Base-by-base conservation (phyloP, 164 flowering plant genomes). In the Cinnamomum micranthum region DNA sequence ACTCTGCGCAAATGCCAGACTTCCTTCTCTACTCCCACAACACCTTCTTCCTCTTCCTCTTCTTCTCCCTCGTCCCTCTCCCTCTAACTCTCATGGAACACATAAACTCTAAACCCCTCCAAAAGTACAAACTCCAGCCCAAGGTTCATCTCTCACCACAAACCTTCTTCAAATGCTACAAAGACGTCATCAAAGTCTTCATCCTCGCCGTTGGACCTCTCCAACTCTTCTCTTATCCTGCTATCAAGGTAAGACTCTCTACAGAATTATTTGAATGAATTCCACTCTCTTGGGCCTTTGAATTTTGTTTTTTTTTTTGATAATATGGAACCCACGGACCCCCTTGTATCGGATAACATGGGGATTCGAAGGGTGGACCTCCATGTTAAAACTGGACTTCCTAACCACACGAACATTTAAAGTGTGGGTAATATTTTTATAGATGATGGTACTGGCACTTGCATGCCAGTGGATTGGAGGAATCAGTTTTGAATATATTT, bases 171-270 rank as follows among this genome's bases (percentile, higher is more conserved):
- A 66, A 72, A 28, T 95, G 99, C 81, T 93, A 92, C 78, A 91
- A 81, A 81, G 88, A 87, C 23, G 97, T 91, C 11, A 83, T 92
- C 88, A 19, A 69, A 19, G 83, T 79, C 82, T 93, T 93, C 70
- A 65, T 91, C 23, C 74, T 87, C 69, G 88, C 86, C 23, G 90
- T 93, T 2, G 97, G 94, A 9, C 98, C 98, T 59, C 85, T 93
- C 3, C 97, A 95, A 73, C 87, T 95, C 72, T 80, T 88, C n/a
- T 92, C 98, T 2, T 92, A 85, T 50, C 98, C 98, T 62, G 60
- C 71, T 50, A 59, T 83, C 22, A 80, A 80, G 83, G 85, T 79
- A 23, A 70, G n/a, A 47, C 50, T 24, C 25, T 24, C 25, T 24
- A 24, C 25, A 24, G 25, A 24, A 24, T 24, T 24, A 24, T 24